Base-by-base conservation (phyloP, 805 yeast species). In the Candida wancherniae region DNA sequence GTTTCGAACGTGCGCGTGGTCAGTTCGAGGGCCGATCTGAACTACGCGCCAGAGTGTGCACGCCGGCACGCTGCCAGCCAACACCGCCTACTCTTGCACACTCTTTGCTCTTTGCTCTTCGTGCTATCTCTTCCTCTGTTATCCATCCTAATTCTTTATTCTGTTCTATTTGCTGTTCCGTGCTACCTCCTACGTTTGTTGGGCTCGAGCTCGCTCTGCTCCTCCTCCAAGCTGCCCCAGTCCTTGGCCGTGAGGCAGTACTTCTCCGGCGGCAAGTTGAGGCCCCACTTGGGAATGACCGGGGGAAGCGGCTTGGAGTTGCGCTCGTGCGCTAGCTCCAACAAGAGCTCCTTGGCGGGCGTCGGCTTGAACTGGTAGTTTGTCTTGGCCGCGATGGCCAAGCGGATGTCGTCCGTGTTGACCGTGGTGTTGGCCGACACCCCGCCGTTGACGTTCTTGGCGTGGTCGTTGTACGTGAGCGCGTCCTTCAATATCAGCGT, bases 261-360 rank as follows among this genome's bases (percentile, higher is more conserved):
- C 73, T 88, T 92, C 63, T 92, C 99, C 4, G 98, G 97, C 3
- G 99, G 99, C 29, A 94, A 67, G 42, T 97, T 75, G 22, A 92
- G 71, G 8, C 98, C 97, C 80, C 86, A 87, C 29, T 80, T 74
- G 9, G 92, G 88, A 57, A 88, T 80, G 9, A 92, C 88, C 4
- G 92, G 84, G 4, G 99, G 99, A 31, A 92, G 66, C 0, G 94
- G 78, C 52, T 84, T 80, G 47, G 85, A 80, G 58, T 92, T 92
- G 42, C 95, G 69, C 52, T 94, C 98, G 12, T 80, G 81, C 0
- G 98, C 98, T 47, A 92, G 65, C 58, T 90, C 95, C 57, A 92
- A 63, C 42, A 92, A 59, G 44, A 90, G 64, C 55, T 92, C 97
- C 56, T 90, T 92, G 4, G 97, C 97, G 5, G 94, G 92, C 3